Conservation (phyloP, 768 basidiomycete species). For the Leucocoprinus sp. region DNA sequence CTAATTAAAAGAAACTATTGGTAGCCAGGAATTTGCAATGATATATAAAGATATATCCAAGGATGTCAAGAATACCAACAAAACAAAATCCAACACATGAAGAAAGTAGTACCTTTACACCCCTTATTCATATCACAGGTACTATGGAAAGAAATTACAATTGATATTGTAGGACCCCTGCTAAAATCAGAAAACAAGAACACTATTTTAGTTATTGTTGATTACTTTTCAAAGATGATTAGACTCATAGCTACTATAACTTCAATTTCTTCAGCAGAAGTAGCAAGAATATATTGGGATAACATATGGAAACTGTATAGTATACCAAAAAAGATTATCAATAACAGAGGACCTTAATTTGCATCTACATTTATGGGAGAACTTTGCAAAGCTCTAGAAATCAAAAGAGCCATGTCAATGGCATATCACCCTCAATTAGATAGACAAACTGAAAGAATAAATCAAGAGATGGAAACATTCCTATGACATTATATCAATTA, state of each 20-base stretch:
- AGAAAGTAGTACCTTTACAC: too few species aligned
- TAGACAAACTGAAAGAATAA: constrained; percentile 20
- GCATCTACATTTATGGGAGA: constrained; percentile 23
- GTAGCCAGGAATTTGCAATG: background rate
- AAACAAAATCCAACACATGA: background rate
- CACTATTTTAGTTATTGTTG: too few species aligned
- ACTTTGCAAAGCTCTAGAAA: constrained; percentile 21
- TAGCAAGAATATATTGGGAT: constrained; percentile 11
- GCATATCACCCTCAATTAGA: constrained; percentile 38
- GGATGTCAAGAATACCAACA: too few species aligned
- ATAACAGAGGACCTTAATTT: constrained; percentile 22
- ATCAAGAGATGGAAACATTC: too few species aligned
- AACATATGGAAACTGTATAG: constrained; percentile 20
- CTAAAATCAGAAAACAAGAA: too few species aligned
- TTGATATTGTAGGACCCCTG: too few species aligned
- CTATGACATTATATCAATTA: too few species aligned
- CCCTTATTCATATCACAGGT: too few species aligned
- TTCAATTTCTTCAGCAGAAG: too few species aligned
- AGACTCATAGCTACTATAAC: too few species aligned
- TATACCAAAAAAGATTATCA: constrained; percentile 16
- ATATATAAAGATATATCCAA: background rate
- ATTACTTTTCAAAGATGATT: too few species aligned
- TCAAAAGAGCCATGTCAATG: constrained; percentile 24
- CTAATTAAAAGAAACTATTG: constrained; percentile 1
- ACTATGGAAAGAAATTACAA: too few species aligned